These are phyloP conservation scores for Volvox africanus DNA, from an alignment of 139 green algal species.

Conservation along the genomic window DNA sequence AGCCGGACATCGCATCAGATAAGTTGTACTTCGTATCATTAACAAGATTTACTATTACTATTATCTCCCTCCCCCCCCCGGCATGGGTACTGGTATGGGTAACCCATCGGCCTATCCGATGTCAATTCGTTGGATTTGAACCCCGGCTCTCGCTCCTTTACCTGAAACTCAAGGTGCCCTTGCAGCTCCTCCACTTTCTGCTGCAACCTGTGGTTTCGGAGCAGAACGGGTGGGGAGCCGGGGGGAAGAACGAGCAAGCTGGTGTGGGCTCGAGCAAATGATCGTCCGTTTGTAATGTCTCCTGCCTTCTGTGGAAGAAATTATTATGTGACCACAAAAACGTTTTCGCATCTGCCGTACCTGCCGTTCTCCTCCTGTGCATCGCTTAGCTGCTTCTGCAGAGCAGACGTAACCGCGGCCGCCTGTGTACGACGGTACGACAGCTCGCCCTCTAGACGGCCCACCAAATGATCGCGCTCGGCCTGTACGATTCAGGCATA, in stretches of 20 bases:
- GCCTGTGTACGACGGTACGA: conserved; percentile 37
- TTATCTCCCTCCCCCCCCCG: too few relatives aligned
- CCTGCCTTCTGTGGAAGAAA: not conserved
- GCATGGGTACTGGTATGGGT: too few relatives aligned
- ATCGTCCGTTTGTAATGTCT: not conserved
- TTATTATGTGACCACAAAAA: not conserved
- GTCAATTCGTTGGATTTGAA: too few relatives aligned
- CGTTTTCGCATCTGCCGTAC: not conserved
- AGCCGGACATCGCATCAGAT: too few relatives aligned
- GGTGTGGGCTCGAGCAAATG: not conserved
- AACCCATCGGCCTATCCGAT: not conserved
- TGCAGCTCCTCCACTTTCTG: conserved; percentile 38
- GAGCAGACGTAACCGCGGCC: not conserved
- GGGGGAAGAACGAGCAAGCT: not conserved
- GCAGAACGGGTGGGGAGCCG: not conserved
- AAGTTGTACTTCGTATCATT: too few relatives aligned
- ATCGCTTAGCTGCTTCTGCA: conserved; percentile 40
- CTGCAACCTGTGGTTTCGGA: not conserved
- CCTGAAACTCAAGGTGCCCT: conserved; percentile 40
- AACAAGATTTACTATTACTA: too few relatives aligned
- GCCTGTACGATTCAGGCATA: not conserved
- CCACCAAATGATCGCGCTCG: not conserved
- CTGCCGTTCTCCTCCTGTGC: conserved; percentile 3
- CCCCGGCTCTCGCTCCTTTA: not conserved
- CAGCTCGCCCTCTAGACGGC: conserved; percentile 29